Base-by-base conservation (phyloP, 352 stramenopile species). In the Globisporangium perplexum region DNA sequence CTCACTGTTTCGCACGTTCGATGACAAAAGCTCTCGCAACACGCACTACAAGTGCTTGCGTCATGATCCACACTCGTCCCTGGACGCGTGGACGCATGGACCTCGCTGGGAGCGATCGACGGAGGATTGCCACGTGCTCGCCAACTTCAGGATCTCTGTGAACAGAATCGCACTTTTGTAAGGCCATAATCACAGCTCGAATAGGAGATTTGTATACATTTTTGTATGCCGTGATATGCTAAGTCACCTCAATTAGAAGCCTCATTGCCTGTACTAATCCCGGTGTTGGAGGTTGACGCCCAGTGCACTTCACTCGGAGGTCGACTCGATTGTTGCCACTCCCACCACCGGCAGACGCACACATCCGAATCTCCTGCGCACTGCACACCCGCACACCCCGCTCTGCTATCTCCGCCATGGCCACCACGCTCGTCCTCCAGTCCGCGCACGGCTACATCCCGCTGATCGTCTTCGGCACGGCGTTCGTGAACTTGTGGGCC, bases 371-470 rank as follows among this genome's bases (percentile, higher is more conserved):
- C 44, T 24, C 14, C 44, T 11, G 23, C 24, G 24, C 44, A 49
- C 44, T 5, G 33, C 33, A 39, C 33, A 39, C 33, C 14, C 18
- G 4, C 33, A 39, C 44, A 23, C 4, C 15, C 23, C 4, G 3
- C 38, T 6, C 20, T n/a, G n/a, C n/a, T n/a, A n/a, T 17, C 22
- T 30, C 24, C 47, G 43, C 28, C 14, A 56, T 56, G 57, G 65
- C 74, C 42, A 66, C 61, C 41, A 63, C 63, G 56, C 48, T 87
- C 46, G 66, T 73, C 17, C 66, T 87, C 3, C 77, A 85, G 53
- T 71, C 74, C 31, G 75, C 60, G 17, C 81, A 92, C 66, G 77
- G 76, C 46, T 81, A 72, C 60, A 66, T 88, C 36, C 71, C 71
- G 11, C 61, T 91, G 8, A 50, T 89, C 47, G 68, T 75, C 43